Conservation (phyloP, 164 flowering plant genomes). For the Vitis riparia region DNA sequence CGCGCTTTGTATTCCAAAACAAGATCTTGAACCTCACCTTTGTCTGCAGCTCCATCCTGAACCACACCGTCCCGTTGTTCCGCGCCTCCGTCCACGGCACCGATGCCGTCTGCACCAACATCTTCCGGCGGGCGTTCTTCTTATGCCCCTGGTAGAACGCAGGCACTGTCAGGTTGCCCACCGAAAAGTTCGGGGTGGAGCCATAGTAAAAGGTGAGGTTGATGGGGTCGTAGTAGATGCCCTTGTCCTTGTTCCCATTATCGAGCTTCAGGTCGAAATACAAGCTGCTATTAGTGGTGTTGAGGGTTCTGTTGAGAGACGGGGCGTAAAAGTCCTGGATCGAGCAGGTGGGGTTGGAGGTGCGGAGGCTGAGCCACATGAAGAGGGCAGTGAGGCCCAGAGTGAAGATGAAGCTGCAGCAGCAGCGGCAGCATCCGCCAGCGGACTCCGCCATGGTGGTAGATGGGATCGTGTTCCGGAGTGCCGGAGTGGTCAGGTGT, state of each 20-base stretch:
- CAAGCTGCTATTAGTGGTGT: conserved; percentile 37
- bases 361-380: conserved; percentile 70
- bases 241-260: conserved; percentile 73
- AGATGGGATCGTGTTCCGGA: background rate
- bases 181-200: conserved; percentile 2
- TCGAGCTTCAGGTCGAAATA: conserved; percentile 42
- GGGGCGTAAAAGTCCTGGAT: conserved; percentile 47
- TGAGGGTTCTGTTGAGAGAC: conserved; percentile 48
- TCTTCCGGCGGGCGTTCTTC: conserved; percentile 34
- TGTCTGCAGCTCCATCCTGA: conserved; percentile 64
- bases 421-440: conserved; percentile 38
- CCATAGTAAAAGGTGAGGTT: conserved; percentile 41
- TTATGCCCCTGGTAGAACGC: conserved; percentile 60
- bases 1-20: conserved; percentile 43
- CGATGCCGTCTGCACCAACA: conserved; percentile 13
- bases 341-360: conserved; percentile 44
- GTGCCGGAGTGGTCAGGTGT: background rate
- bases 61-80: conserved; percentile 3
- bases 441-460: conserved; percentile 28
- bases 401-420: conserved; percentile 41
- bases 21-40: conserved; percentile 62
- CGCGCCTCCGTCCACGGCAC: conserved; percentile 21
- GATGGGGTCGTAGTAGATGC: conserved; percentile 56
- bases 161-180: conserved; percentile 26
- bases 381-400: conserved; percentile 60